Evolutionary conservation across 2,329 filamentous ascomycete species (phyloP).

Genomic region (Tympanopsis confertula): DNA sequence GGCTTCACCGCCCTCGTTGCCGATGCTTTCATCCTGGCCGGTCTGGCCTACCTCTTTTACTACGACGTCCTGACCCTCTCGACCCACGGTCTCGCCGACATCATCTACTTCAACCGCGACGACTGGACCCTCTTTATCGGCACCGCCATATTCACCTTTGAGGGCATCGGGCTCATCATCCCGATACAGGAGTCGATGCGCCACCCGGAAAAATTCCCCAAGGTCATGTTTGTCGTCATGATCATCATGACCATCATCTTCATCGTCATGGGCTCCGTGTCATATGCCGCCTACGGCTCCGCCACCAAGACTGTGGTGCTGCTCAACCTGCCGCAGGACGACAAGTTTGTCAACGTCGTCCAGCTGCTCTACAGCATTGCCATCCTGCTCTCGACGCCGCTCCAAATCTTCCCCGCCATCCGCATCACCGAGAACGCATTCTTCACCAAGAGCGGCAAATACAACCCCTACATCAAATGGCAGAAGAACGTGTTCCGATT

Average conservation of each 20-base stretch:
- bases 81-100: slow-evolving; percentile 40
- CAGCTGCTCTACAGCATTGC: slow-evolving; percentile 66
- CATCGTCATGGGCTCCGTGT: slow-evolving; percentile 60
- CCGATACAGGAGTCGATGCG: slow-evolving; percentile 70
- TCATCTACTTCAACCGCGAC: slow-evolving; percentile 59
- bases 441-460: slow-evolving; percentile 60
- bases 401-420: slow-evolving; percentile 64
- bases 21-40: slow-evolving; percentile 61
- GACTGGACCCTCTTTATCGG: slow-evolving; percentile 62
- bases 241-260: slow-evolving; percentile 62
- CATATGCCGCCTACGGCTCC: slow-evolving; percentile 63
- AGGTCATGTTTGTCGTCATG: slow-evolving; percentile 59
- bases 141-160: slow-evolving; percentile 67
- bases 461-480: slow-evolving; percentile 56
- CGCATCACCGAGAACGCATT: slow-evolving; percentile 59
- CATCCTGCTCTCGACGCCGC: slow-evolving; percentile 61
- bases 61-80: slow-evolving; percentile 51
- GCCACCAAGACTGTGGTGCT: slow-evolving; percentile 64
- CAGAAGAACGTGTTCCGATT: slow-evolving; percentile 61
- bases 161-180: slow-evolving; percentile 66
- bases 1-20: slow-evolving; percentile 58
- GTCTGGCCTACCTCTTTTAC: slow-evolving; percentile 62
- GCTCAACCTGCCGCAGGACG: slow-evolving; percentile 62
- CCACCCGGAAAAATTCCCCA: slow-evolving; percentile 54
- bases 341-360: slow-evolving; percentile 62